These are phyloP conservation scores for Jaltomata sinuosa DNA, from an alignment of 257 asterid genomes.

Conservation along the genomic window DNA sequence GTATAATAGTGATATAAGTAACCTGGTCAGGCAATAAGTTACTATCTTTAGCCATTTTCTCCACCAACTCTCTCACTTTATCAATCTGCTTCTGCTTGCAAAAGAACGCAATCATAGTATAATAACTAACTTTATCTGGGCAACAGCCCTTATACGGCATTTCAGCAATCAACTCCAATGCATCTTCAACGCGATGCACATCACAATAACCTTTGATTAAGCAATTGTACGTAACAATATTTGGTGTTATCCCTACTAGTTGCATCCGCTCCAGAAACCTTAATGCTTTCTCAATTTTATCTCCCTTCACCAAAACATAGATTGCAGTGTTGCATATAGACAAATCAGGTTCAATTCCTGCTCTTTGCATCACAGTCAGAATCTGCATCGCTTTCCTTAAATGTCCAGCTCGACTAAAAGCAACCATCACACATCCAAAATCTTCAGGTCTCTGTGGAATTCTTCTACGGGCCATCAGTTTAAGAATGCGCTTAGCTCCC, in stretches of 20 bases:
- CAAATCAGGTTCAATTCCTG: constrained; percentile 61
- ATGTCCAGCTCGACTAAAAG: constrained; percentile 89
- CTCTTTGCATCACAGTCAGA: constrained; percentile 65
- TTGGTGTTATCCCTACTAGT: constrained; percentile 61
- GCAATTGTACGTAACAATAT: constrained; percentile 64
- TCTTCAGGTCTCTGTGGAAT: constrained; percentile 54
- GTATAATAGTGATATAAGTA: constrained; percentile 58
- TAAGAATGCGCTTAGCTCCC: constrained; percentile 82
- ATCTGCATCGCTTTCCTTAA: constrained; percentile 73
- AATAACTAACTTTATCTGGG: constrained; percentile 82
- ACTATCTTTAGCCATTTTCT: constrained; percentile 59
- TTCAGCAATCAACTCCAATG: constrained; percentile 53
- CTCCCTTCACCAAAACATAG: constrained; percentile 77
- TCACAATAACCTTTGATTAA: constrained; percentile 89
- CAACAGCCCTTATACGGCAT: constrained; percentile 63
- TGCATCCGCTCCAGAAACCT: constrained; percentile 70
- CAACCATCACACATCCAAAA: constrained; percentile 86
- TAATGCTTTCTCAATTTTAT: constrained; percentile 64
- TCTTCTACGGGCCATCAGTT: constrained; percentile 55
- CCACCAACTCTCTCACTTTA: constrained; percentile 54
- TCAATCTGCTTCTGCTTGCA: constrained; percentile 54
- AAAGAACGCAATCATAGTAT: constrained; percentile 56
- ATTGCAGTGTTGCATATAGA: constrained; percentile 68
- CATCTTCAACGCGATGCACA: constrained; percentile 37
- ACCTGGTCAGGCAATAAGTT: constrained; percentile 62